Evolutionary conservation across 2,329 filamentous ascomycete species (phyloP), one percentile per base, ranked within the genome.

Genomic region (Zymoseptoria ardabiliae): DNA sequence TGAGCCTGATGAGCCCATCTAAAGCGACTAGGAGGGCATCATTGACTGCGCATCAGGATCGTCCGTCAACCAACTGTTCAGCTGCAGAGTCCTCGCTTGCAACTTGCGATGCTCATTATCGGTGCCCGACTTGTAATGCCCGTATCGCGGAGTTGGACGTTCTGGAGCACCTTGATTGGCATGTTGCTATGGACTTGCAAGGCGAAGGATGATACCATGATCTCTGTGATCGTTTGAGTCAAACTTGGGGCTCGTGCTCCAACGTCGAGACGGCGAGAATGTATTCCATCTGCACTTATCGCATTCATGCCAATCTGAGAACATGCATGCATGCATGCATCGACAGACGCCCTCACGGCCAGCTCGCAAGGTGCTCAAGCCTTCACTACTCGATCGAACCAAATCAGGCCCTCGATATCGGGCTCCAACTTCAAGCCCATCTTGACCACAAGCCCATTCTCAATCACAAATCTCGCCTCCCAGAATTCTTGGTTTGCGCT

Each of bases 311-410:
- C 35, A 5, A n/a, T 45, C 5, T 13, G 13, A 45, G 13, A 45
- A 17, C 35, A 45, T 45, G 35, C 35, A 7, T 45, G 3, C 28
- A 2, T 3, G 13, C 13, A n/a, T n/a, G 17, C 13, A n/a, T 45
- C 25, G 17, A 45, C 13, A 17, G 17, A 17, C 17, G 13, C 6
- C 35, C 11, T 28, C 25, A 28, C 25, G 7, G 25, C 25, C 25
- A 28, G 25, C 25, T 28, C 8, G 25, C 7, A 28, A 9, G 25
- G 35, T 45, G 13, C 35, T 45, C 17, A 45, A 45, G 35, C 35
- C 35, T 45, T 45, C 35, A 7, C 13, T 23, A 65, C 56, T 41
- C 66, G 50, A 67, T 73, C 75, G 53, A 70, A 71, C 68, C 67
- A 71, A n/a, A 71, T 67, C 58, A 65, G 25, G 11, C 62, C 56